Conservation (phyloP, 106 monocot species). For the Dioscorea dumetorum region DNA sequence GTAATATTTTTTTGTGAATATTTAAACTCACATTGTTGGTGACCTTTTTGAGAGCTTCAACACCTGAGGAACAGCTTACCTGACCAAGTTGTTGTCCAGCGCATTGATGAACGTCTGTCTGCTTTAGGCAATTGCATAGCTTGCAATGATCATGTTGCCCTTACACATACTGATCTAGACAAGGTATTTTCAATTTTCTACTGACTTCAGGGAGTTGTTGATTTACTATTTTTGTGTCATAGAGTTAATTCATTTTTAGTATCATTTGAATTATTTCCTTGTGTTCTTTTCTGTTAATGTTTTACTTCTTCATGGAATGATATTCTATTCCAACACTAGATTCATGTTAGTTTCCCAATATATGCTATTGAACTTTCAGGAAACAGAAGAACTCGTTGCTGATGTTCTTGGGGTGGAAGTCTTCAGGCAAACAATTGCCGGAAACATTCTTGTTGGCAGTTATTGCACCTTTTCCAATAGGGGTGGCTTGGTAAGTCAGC, state of each 20-base stretch:
- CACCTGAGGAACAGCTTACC: conserved; percentile 92
- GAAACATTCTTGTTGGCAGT: conserved; percentile 97
- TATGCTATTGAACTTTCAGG: conserved; percentile 27
- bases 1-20: too few relatives aligned
- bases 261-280: too few relatives aligned
- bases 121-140: conserved; percentile 94
- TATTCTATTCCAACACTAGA: too few relatives aligned
- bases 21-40: neutral
- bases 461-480: conserved; percentile 78
- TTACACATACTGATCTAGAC: conserved; percentile 92
- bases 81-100: conserved; percentile 89
- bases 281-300: too few relatives aligned
- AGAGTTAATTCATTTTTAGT: too few relatives aligned
- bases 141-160: conserved; percentile 96
- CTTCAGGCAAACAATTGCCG: conserved; percentile 91
- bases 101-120: conserved; percentile 86
- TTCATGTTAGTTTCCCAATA: too few relatives aligned
- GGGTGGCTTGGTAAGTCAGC: conserved; percentile 79
- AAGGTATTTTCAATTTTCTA: conserved; percentile 24
- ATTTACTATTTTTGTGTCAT: too few relatives aligned
- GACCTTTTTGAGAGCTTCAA: conserved; percentile 58
- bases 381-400: conserved; percentile 89
- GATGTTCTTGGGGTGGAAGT: conserved; percentile 97
- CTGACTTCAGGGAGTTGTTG: too few relatives aligned
- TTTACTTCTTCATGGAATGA: too few relatives aligned